Evolutionary conservation across 1,284 basidiomycete genomes (phyloP), one percentile per base, ranked within the genome.

Genomic region (Schizophyllum commune): DNA sequence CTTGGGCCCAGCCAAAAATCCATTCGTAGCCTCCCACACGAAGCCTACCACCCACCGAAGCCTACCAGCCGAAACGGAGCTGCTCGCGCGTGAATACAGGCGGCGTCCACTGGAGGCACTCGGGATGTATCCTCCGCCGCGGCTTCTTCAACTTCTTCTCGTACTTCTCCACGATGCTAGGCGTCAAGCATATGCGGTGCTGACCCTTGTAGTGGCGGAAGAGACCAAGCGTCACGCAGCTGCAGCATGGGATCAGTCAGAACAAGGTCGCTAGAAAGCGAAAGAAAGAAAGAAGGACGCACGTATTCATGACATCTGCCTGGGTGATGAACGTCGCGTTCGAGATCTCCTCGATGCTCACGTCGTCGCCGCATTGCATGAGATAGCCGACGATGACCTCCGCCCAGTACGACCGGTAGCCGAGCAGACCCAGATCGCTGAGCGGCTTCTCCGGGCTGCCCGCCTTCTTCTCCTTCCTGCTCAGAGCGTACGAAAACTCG

Each of bases 371-470:
- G 22, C 85, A 84, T 65, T 82, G 85, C 65, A 98, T 77, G 56
- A 99, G 78, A 33, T 96, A 80, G 62, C 97, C 96, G 67, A 99
- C 90, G 70, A 99, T 98, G 60, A 91, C 93, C 74, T 98, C 96
- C 63, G 92, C 91, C 97, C 97, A 99, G 72, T 96, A 99, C 32
- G 96, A 94, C 58, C 96, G 84, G 74, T 99, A 99, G 56, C 92
- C 82, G 64, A 99, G 79, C 65, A 99, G 77, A 51, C 97, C 97
- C 58, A 99, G 79, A 78, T 99, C 97, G 68, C 88, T 92, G 39
- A 99, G 83, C 20, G 97, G 97, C 75, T 99, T 99, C 78, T 99
- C 97, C 2, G 97, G 97, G 68, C 91, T 95, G 13, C 97, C 97
- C 4, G 96, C 84, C 73, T 97, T 98, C 67, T 88, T 86, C 74